These are phyloP conservation scores for Jaltomata sinuosa DNA, from an alignment of 257 asterid species.

Conservation along the genomic window DNA sequence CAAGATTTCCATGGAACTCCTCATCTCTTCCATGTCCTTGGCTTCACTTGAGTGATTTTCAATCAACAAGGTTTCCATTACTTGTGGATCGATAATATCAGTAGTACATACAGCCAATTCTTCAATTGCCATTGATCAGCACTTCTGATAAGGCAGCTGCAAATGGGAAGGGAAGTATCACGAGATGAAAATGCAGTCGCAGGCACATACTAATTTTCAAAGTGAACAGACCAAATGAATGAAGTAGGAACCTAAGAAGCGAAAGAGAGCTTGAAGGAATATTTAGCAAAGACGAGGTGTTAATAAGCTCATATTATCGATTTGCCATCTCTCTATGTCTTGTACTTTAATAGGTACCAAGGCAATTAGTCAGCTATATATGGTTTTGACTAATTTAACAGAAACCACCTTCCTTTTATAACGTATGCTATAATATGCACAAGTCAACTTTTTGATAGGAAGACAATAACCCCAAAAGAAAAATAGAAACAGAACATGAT, in stretches of 20 bases:
- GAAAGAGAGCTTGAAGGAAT: neutral
- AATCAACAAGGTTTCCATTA: conserved; percentile 14
- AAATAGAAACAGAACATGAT: neutral
- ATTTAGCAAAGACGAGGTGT: neutral
- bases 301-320: neutral
- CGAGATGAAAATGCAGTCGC: neutral
- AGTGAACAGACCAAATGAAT: neutral
- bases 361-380: neutral
- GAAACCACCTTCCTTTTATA: neutral
- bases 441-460: neutral
- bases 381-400: neutral
- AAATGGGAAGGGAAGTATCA: conserved; percentile 2
- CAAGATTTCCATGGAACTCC: conserved; percentile 29
- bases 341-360: neutral
- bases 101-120: conserved; percentile 1
- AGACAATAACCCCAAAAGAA: neutral
- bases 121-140: conserved; percentile 10
- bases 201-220: neutral
- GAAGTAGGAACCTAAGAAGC: neutral
- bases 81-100: conserved; percentile 13
- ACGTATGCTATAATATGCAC: neutral
- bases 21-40: conserved; percentile 21
- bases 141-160: neutral
- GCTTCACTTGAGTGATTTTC: conserved; percentile 14
- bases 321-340: neutral